Conservation (phyloP, 2,329 filamentous ascomycete species). For the Albophoma yamanashiensis region DNA sequence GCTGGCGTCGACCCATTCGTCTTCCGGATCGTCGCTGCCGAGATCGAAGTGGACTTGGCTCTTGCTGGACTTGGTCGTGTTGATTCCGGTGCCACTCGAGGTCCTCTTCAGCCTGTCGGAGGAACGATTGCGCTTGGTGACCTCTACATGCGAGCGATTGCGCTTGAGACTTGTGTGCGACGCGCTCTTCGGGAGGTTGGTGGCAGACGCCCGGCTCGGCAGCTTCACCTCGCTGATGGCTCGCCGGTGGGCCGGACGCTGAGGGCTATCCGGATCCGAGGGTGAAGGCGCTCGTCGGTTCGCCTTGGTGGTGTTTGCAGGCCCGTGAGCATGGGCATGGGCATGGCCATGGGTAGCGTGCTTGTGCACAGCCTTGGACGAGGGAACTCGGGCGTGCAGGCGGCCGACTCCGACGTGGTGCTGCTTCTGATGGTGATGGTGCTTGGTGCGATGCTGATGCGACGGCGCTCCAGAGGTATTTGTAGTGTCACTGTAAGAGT, state of each 20-base stretch:
- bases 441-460: conserved; percentile 19
- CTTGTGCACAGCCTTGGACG: conserved; percentile 37
- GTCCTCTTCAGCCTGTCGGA: conserved; percentile 41
- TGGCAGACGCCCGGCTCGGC: conserved; percentile 29
- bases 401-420: conserved; percentile 30
- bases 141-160: conserved; percentile 48
- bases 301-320: conserved; percentile 27
- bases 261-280: conserved; percentile 12
- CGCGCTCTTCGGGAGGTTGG: conserved; percentile 40
- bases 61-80: conserved; percentile 29
- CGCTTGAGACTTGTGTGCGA: conserved; percentile 47
- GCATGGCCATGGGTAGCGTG: conserved; percentile 17
- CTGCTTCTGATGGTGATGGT: conserved; percentile 18
- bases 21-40: conserved; percentile 36
- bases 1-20: conserved; percentile 60
- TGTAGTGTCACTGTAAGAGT: conserved; percentile 20
- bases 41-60: conserved; percentile 53
- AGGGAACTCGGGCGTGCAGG: conserved; percentile 40
- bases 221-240: conserved; percentile 40
- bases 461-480: conserved; percentile 10
- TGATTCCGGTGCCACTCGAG: conserved; percentile 37
- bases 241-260: conserved; percentile 31
- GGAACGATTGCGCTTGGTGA: conserved; percentile 40
- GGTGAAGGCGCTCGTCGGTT: conserved; percentile 33
- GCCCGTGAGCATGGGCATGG: conserved; percentile 1